These are phyloP conservation scores for Candolleomyces efflorescens DNA, from an alignment of 768 basidiomycete genomes.

Conservation along the genomic window DNA sequence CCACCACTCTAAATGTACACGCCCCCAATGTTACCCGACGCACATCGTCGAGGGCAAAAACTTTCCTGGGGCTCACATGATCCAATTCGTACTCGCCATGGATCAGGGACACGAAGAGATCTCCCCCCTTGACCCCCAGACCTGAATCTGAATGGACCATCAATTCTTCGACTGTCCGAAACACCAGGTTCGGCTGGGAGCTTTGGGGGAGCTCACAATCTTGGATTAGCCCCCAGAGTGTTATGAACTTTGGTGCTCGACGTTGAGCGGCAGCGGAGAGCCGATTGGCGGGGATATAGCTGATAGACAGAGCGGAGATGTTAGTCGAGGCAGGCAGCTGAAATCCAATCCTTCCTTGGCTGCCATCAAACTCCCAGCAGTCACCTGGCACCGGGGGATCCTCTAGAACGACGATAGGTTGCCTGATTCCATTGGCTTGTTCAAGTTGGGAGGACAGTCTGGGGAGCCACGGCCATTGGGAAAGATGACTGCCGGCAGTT, in stretches of 20 bases:
- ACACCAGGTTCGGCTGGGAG: not conserved
- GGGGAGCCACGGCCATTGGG: no score
- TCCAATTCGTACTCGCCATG: no score
- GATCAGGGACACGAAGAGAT: no score
- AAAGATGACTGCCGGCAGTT: no score
- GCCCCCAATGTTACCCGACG: not conserved
- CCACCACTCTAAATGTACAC: not conserved
- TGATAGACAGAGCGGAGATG: not conserved
- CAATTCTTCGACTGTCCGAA: not conserved
- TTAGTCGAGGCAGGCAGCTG: not conserved
- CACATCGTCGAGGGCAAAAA: not conserved
- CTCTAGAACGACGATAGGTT: not conserved
- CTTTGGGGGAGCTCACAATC: not conserved
- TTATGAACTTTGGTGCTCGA: not conserved
- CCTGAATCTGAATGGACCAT: not conserved
- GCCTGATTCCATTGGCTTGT: no score
- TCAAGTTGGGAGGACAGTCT: no score
- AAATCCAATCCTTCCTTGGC: not conserved
- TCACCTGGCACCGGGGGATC: not conserved
- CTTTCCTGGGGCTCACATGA: no score
- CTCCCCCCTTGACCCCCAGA: not conserved
- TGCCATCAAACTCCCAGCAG: not conserved
- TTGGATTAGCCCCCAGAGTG: not conserved
- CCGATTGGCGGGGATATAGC: not conserved
- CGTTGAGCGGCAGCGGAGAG: not conserved